Evolutionary conservation across 495 filamentous ascomycete species (phyloP).

Genomic region (Annulohypoxylon bovei): DNA sequence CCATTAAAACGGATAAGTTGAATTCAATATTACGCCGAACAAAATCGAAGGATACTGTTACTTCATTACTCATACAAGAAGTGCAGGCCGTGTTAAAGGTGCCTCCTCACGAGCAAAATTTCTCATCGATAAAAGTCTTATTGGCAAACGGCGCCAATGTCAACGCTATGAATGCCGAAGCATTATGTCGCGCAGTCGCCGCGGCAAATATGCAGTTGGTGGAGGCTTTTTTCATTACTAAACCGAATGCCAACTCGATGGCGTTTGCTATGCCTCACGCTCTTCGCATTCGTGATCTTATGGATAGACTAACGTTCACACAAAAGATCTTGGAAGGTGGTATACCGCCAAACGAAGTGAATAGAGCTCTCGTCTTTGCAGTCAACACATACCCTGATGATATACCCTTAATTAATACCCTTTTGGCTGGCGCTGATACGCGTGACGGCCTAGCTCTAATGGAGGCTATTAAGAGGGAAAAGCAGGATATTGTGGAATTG

Average conservation of each 20-base stretch:
- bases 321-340: slow-evolving; percentile 54
- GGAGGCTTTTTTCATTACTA: slow-evolving; percentile 51
- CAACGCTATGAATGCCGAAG: slow-evolving; percentile 54
- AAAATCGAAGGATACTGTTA: slow-evolving; percentile 48
- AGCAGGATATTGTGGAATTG: slow-evolving; percentile 50
- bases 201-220: slow-evolving; percentile 50
- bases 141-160: slow-evolving; percentile 57
- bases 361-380: slow-evolving; percentile 56
- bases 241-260: slow-evolving; percentile 48
- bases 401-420: slow-evolving; percentile 49
- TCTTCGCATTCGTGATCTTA: slow-evolving; percentile 53
- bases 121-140: slow-evolving; percentile 48
- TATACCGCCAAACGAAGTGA: slow-evolving; percentile 51
- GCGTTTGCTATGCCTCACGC: slow-evolving; percentile 54
- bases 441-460: slow-evolving; percentile 53
- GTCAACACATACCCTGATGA: slow-evolving; percentile 52
- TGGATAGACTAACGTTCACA: slow-evolving; percentile 55
- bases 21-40: slow-evolving; percentile 50
- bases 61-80: slow-evolving; percentile 51
- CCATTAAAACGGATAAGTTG: slow-evolving; percentile 51
- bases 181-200: slow-evolving; percentile 52
- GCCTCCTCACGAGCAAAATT: slow-evolving; percentile 38
- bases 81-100: slow-evolving; percentile 50
- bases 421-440: slow-evolving; percentile 53
- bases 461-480: slow-evolving; percentile 48